Percentiles rank a stretch among this genome's conserved stretches.
Evolutionary conservation across 2,329 filamentous ascomycete genomes (phyloP).

Genomic region (Fusarium anthophilum): DNA sequence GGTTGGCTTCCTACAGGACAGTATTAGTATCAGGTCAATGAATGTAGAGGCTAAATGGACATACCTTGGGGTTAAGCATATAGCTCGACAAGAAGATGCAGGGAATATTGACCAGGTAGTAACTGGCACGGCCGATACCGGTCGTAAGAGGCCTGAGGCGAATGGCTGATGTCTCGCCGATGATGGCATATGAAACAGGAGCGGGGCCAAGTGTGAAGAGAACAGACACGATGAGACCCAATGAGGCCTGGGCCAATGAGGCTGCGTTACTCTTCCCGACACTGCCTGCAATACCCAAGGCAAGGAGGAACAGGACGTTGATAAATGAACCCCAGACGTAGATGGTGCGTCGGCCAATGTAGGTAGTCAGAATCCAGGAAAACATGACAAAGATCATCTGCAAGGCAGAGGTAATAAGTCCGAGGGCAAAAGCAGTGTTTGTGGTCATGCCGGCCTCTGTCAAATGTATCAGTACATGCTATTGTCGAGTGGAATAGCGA

Average conservation of each 20-base stretch:
- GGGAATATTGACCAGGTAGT: constrained; percentile 73
- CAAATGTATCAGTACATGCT: background rate
- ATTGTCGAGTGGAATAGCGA: background rate
- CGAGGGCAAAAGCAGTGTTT: constrained; percentile 67
- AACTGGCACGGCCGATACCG: constrained; percentile 69
- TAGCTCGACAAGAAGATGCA: constrained; percentile 70
- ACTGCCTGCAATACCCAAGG: constrained; percentile 68
- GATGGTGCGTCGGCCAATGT: constrained; percentile 70
- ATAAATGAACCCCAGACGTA: constrained; percentile 69
- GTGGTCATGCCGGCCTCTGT: constrained; percentile 67
- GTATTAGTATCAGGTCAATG: background rate
- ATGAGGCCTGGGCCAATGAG: constrained; percentile 60
- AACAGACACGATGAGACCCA: constrained; percentile 73
- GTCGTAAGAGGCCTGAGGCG: constrained; percentile 72
- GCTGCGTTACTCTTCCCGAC: constrained; percentile 47
- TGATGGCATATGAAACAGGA: constrained; percentile 73
- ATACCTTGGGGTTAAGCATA: constrained; percentile 64
- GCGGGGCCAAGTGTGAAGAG: constrained; percentile 70
- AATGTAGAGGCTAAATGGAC: accelerated
- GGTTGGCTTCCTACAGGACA: background rate
- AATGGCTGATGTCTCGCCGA: constrained; percentile 72
- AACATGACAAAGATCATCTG: constrained; percentile 71
- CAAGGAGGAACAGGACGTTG: constrained; percentile 63
- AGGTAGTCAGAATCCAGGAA: constrained; percentile 74
- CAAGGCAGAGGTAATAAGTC: constrained; percentile 71